Base-by-base conservation (phyloP, 495 filamentous ascomycete genomes). In the Penicillium bialowiezense region DNA sequence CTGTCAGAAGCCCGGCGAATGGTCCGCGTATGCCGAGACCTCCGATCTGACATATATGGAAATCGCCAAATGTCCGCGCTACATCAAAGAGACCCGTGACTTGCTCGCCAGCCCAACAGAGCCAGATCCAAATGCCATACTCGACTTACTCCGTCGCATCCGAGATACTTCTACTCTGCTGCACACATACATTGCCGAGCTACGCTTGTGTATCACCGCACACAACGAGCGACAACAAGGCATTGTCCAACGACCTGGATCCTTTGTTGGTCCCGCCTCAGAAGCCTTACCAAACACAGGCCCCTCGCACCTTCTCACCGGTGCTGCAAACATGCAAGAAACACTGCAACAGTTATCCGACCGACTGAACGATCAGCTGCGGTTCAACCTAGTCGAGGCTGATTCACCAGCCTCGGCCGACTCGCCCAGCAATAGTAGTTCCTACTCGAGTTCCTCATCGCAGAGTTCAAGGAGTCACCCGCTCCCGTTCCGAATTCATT, bases 61-160 rank as follows among this genome's bases (percentile, higher is more conserved):
- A 36, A 62, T 65, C 10, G 56, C 50, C 36, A 65, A 65, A 36
- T 67, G 62, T 31, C 66, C 66, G 1, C 51, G 66, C 7, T 67
- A 65, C 40, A 59, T 67, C 26, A 60, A 54, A 19, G 59, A 67
- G 19, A 46, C 59, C 1, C 55, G 53, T 7, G 54, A 62, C 10
- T 21, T 63, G n/a, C 46, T 59, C 23, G 55, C 52, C 0, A 39
- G 32, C 9, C 18, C 18, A 2, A 24, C 24, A 3, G 33, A 31
- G 3, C 24, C 38, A 20, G 24, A 53, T 7, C 40, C 24, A 20
- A 37, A 39, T 12, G 28, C 26, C 15, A 23, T 43, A 19, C 20
- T 43, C 15, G 32, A 34, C 3, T 48, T 68, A 3, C 41, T 60
- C 7, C 37, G 43, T 2, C 60, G 63, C 5, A 62, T 68, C 10